Percentiles rank a stretch among this genome's conserved stretches.
phyloP scores from a whole-genome alignment of 2,329 filamentous ascomycete genomes.

The Diaporthe aspalathi region DNA sequence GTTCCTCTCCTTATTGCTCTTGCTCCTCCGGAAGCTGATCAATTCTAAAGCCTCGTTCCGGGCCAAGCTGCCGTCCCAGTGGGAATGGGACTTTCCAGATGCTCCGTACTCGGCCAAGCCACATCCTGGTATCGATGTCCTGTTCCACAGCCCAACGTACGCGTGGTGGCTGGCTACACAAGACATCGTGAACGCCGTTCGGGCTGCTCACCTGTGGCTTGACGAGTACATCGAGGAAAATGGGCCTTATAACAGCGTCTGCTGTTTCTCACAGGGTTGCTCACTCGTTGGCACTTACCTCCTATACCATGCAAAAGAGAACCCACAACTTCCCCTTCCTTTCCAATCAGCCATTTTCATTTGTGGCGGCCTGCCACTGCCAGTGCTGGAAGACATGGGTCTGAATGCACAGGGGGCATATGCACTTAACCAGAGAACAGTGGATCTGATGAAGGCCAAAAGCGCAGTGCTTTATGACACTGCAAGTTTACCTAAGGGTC shows the following conservation, averaged over 20 bases:
- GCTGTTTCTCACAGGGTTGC: slow-evolving; percentile 55
- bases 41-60: slow-evolving; percentile 48
- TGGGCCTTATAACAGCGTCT: slow-evolving; percentile 51
- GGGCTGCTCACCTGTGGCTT: slow-evolving; percentile 51
- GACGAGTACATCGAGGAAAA: slow-evolving; percentile 47
- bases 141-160: slow-evolving; percentile 47
- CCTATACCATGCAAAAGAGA: slow-evolving; percentile 51
- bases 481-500: slow-evolving; percentile 43
- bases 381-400: slow-evolving; percentile 50
- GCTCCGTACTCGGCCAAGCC: slow-evolving; percentile 47
- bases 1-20: not conserved
- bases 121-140: slow-evolving; percentile 49
- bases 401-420: slow-evolving; percentile 48
- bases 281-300: slow-evolving; percentile 53
- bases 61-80: slow-evolving; percentile 47
- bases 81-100: slow-evolving; percentile 51
- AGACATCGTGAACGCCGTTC: slow-evolving; percentile 47
- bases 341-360: slow-evolving; percentile 56
- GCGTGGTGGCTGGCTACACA: slow-evolving; percentile 46
- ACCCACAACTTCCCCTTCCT: slow-evolving; percentile 45
- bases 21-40: slow-evolving; percentile 5
- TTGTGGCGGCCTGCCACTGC: slow-evolving; percentile 52
- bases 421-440: slow-evolving; percentile 45
- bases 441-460: slow-evolving; percentile 44
- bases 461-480: slow-evolving; percentile 44